Percentiles rank a stretch among this genome's conserved stretches.
phyloP scores from a whole-genome alignment of 345 rosid species.

The Eucalyptus virginea region DNA sequence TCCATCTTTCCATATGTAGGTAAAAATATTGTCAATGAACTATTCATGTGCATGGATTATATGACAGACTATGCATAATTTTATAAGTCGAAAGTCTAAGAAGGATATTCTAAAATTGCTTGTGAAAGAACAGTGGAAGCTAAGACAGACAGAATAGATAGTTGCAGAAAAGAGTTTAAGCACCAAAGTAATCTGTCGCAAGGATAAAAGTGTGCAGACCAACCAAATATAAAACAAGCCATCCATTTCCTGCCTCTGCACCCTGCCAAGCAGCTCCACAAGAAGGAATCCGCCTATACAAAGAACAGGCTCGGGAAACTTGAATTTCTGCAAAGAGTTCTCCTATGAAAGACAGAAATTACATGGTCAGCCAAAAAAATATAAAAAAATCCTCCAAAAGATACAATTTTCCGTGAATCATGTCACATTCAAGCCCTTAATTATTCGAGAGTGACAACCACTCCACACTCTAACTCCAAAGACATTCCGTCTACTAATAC shows the following conservation, averaged over 20 bases:
- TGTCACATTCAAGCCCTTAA: neutral
- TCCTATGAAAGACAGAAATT: constrained; percentile 37
- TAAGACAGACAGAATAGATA: neutral
- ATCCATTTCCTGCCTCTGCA: constrained; percentile 81
- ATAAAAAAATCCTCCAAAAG: neutral
- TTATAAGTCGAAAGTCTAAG: neutral
- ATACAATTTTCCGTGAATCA: neutral
- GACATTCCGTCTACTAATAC: neutral
- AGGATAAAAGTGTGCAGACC: neutral
- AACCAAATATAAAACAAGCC: constrained; percentile 83
- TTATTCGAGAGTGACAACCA: neutral
- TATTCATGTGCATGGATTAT: neutral
- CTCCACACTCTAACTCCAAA: neutral
- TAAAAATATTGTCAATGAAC: neutral
- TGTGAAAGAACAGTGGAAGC: neutral
- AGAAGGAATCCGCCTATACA: constrained; percentile 78
- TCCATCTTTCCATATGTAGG: neutral
- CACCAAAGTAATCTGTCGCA: neutral
- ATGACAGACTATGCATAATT: neutral
- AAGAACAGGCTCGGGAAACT: constrained; percentile 81
- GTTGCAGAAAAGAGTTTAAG: neutral
- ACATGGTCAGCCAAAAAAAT: neutral
- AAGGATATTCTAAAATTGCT: neutral
- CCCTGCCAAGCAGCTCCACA: constrained; percentile 78
- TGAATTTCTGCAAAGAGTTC: constrained; percentile 55